These are phyloP conservation scores for Rubroboletus pulcherrimus DNA, from an alignment of 768 basidiomycete species.

Conservation along the genomic window DNA sequence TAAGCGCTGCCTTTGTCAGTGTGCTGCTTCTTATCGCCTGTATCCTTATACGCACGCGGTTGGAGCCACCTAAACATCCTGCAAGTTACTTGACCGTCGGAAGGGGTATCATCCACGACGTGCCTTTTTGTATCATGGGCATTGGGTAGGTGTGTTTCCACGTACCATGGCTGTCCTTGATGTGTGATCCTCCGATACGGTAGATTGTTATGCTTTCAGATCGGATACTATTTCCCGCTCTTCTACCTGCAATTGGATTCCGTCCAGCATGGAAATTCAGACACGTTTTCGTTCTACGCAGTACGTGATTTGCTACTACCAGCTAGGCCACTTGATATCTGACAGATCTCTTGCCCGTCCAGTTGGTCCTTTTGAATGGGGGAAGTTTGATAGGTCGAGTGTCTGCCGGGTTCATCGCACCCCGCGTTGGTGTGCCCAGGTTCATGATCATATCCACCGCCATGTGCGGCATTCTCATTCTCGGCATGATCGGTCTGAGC, in stretches of 20 bases:
- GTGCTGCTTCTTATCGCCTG: slow-evolving; percentile 34
- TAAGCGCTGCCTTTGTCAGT: slow-evolving; percentile 42
- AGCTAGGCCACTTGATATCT: not conserved
- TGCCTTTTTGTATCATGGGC: slow-evolving; percentile 17
- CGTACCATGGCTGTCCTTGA: not conserved
- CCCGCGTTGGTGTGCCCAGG: slow-evolving; percentile 42
- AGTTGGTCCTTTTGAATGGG: slow-evolving; percentile 54
- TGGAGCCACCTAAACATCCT: slow-evolving; percentile 29
- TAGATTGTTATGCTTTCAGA: slow-evolving; percentile 27
- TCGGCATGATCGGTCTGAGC: slow-evolving; percentile 41
- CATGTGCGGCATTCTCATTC: slow-evolving; percentile 35
- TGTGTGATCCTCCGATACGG: not conserved
- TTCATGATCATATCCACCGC: slow-evolving; percentile 35
- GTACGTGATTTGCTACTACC: slow-evolving; percentile 27
- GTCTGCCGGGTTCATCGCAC: slow-evolving; percentile 42
- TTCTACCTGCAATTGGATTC: slow-evolving; percentile 58
- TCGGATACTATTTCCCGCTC: slow-evolving; percentile 46
- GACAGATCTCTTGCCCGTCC: not conserved
- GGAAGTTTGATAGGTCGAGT: slow-evolving; percentile 49
- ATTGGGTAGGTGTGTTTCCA: slow-evolving; percentile 16
- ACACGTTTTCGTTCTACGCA: slow-evolving; percentile 53
- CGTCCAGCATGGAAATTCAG: slow-evolving; percentile 41
- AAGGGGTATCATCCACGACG: slow-evolving; percentile 13
- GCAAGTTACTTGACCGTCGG: slow-evolving; percentile 15
- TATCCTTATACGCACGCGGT: slow-evolving; percentile 36